Evolutionary conservation across 345 rosid genomes (phyloP).

Genomic region (Cardamine chenopodiifolia): DNA sequence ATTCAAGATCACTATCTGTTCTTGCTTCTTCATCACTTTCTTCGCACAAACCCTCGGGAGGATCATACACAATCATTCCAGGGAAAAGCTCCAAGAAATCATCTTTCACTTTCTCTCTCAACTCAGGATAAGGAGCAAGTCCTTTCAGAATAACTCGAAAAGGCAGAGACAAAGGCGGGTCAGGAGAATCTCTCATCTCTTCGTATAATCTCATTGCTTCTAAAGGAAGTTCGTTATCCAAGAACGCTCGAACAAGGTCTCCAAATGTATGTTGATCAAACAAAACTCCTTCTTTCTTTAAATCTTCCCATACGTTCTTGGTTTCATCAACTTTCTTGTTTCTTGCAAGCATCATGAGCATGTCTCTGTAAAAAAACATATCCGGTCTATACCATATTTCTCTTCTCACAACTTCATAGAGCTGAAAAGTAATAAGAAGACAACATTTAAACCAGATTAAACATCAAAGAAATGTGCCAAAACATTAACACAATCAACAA

Average conservation of each 20-base stretch:
- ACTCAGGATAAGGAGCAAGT: slow-evolving; percentile 77
- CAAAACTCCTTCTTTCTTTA: slow-evolving; percentile 73
- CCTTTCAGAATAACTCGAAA: slow-evolving; percentile 92
- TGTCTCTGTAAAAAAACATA: slow-evolving; percentile 90
- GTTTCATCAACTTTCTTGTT: slow-evolving; percentile 69
- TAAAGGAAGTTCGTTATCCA: slow-evolving; percentile 59
- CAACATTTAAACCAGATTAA: not conserved
- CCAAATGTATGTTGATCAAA: slow-evolving; percentile 94
- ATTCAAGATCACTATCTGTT: slow-evolving; percentile 53
- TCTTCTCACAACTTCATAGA: slow-evolving; percentile 76
- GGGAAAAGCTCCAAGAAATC: slow-evolving; percentile 93
- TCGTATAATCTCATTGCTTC: slow-evolving; percentile 82
- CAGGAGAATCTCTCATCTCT: slow-evolving; percentile 92
- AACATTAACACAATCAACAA: not conserved
- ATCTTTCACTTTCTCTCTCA: slow-evolving; percentile 76
- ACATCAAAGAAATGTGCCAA: not conserved
- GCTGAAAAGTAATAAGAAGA: slow-evolving; percentile 45
- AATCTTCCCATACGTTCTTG: slow-evolving; percentile 75
- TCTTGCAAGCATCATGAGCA: slow-evolving; percentile 93
- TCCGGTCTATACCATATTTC: slow-evolving; percentile 96
- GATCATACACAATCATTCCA: slow-evolving; percentile 81
- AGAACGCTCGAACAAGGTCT: slow-evolving; percentile 73
- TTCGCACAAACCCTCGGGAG: slow-evolving; percentile 71
- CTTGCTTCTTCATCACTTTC: slow-evolving; percentile 51
- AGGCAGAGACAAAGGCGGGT: slow-evolving; percentile 80